Evolutionary conservation across 2,329 filamentous ascomycete genomes (phyloP).

Genomic region (Didymellaceae sp.): DNA sequence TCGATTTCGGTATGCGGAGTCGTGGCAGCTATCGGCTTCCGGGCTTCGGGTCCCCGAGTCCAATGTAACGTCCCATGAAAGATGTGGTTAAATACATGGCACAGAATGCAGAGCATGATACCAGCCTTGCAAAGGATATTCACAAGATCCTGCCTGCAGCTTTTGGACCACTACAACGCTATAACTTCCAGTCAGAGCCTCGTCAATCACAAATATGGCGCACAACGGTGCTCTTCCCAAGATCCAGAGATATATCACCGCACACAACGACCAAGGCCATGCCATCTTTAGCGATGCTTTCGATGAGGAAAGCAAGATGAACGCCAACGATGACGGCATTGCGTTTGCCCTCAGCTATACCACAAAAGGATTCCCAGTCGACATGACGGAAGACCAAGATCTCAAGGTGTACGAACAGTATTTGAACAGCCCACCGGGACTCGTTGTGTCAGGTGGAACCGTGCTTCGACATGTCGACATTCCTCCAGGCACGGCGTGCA

Average conservation of each 20-base stretch:
- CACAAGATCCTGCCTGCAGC: neutral
- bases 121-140: neutral
- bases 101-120: too few species aligned
- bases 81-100: neutral
- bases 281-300: conserved; percentile 47
- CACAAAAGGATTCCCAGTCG: conserved; percentile 56
- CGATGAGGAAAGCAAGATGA: conserved; percentile 46
- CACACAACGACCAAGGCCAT: conserved; percentile 45
- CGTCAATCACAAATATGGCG: too few species aligned
- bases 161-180: neutral
- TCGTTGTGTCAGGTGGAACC: conserved; percentile 57
- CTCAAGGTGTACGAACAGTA: conserved; percentile 54
- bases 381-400: conserved; percentile 56
- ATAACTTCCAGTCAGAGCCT: neutral
- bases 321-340: conserved; percentile 52
- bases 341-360: conserved; percentile 59
- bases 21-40: conserved; percentile 19
- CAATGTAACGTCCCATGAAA: conserved; percentile 17
- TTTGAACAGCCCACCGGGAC: conserved; percentile 55
- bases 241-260: conserved; percentile 47
- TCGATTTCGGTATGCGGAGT: conserved; percentile 23
- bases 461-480: conserved; percentile 54
- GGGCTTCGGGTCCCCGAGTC: conserved; percentile 34
- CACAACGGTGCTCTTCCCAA: conserved; percentile 41
- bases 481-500: conserved; percentile 40